Base-by-base conservation (phyloP, 2,329 filamentous ascomycete species). In the Fusarium tjaetaba region DNA sequence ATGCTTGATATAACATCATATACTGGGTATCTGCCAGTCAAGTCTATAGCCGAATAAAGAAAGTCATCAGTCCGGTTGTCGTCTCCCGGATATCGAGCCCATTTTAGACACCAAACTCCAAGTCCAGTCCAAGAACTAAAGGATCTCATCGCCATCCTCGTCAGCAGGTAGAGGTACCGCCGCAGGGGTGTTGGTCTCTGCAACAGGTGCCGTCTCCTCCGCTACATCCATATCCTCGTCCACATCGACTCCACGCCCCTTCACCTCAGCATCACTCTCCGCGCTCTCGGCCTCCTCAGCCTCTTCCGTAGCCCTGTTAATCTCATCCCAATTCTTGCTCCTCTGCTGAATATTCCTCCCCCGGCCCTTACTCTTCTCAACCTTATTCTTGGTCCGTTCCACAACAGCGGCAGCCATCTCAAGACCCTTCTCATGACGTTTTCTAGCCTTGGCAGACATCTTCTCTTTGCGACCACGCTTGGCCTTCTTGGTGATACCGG, bases 401-500 rank as follows among this genome's bases (percentile, higher is more conserved):
- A 88, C 82, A 61, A 92, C 80, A 41, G 88, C 88, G 79, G 88
- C 88, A 36, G 89, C 90, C 77, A 87, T 87, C 79, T 91, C 89
- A 70, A 88, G 82, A 56, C 84, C 87, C 77, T 85, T 88, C 76
- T 91, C 89, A 48, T 89, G 86, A 51, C 90, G 85, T 74, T 83
- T 84, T 28, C 86, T 84, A 7, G 89, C 89, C 79, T 86, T 88
- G 72, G 85, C 82, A 75, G 88, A 90, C 79, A 89, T 76, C 13
- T 85, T 83, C n/a, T 82, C 75, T 78, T 89, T 89, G 76, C 88
- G 85, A 61, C 84, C 84, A 68, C 84, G 83, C 80, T 90, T 93
- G 69, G 85, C 78, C 82, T 92, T 94, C 82, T 93, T 94, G 61
- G 84, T 83, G 15, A 96, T 87, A 36, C 94, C 93, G 24, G 90